A percentile compares a stretch with the other conserved stretches of the same genome.
phyloP scores from a whole-genome alignment of 225 moss, liverwort and hornwort genomes.

The Thuidium tamariscinum region DNA sequence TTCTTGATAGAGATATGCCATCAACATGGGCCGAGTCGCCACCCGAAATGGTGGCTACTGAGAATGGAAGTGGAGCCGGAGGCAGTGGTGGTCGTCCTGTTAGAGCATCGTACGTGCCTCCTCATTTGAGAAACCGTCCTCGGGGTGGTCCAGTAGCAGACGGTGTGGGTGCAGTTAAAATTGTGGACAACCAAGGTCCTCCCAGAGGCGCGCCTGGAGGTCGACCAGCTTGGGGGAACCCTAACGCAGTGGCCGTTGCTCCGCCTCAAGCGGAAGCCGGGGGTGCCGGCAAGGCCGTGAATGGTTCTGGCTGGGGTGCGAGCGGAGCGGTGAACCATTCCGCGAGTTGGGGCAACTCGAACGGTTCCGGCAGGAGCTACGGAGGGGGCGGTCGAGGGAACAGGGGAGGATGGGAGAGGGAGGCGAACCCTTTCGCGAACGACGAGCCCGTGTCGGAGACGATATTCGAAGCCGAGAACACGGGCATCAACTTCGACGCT shows the following conservation, averaged over 20 bases:
- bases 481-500: constrained; percentile 96
- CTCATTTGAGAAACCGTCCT: constrained; percentile 85
- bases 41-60: constrained; percentile 93
- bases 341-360: constrained; percentile 62
- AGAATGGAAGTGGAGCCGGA: constrained; percentile 60
- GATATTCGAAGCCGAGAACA: constrained; percentile 88
- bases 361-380: constrained; percentile 40
- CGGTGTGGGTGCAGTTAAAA: constrained; percentile 1
- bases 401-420: constrained; percentile 84
- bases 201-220: constrained; percentile 36
- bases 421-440: constrained; percentile 87
- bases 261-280: constrained; percentile 19
- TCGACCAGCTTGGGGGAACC: constrained; percentile 50
- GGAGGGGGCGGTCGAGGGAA: constrained; percentile 35
- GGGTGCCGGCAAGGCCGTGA: constrained; percentile 4
- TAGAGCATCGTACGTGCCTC: constrained; percentile 86
- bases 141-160: constrained; percentile 39
- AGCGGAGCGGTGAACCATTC: constrained; percentile 24
- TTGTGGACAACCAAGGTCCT: constrained; percentile 16
- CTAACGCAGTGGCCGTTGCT: constrained; percentile 20
- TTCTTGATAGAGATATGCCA: constrained; percentile 72
- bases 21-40: constrained; percentile 98
- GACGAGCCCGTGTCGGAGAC: constrained; percentile 55
- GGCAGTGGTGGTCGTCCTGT: constrained; percentile 50
- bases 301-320: constrained; percentile 32